Conservation (phyloP, 2,329 filamentous ascomycete species). For the Chaetomium globosum region DNA sequence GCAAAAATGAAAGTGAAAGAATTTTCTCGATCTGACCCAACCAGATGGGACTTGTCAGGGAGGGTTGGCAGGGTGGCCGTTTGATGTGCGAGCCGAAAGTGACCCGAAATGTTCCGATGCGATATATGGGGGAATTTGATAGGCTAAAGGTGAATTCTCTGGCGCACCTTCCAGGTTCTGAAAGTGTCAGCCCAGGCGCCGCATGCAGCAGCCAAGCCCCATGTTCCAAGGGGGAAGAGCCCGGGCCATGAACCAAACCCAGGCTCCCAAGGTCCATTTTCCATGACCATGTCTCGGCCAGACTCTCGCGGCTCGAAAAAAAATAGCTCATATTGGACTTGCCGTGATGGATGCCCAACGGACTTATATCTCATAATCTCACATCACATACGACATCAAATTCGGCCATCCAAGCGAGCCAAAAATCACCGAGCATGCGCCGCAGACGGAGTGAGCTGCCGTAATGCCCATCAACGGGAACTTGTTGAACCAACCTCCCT, state of each 20-base stretch:
- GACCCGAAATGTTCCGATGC: slow-evolving; percentile 35
- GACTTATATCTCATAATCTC: not conserved
- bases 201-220: slow-evolving; percentile 4
- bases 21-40: slow-evolving; percentile 26
- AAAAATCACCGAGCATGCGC: slow-evolving; percentile 22
- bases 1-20: slow-evolving; percentile 12
- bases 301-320: slow-evolving; percentile 9
- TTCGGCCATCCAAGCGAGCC: slow-evolving; percentile 5
- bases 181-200: not conserved
- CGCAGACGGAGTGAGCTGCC: not conserved
- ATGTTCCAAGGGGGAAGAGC: not conserved
- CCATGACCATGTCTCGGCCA: slow-evolving; percentile 22
- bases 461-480: not conserved
- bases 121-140: slow-evolving; percentile 28
- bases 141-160: slow-evolving; percentile 32
- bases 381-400: slow-evolving; percentile 1
- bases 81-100: slow-evolving; percentile 22
- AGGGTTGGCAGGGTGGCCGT: slow-evolving; percentile 25
- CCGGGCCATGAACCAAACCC: slow-evolving; percentile 3
- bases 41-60: slow-evolving; percentile 24
- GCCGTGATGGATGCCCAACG: slow-evolving; percentile 14
- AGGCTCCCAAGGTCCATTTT: not conserved
- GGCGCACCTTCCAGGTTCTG: not conserved
- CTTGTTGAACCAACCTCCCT: too few species aligned
- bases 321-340: slow-evolving; percentile 28